phyloP scores from a whole-genome alignment of 2,329 filamentous ascomycete genomes.

The Sphaerulina musiva region DNA sequence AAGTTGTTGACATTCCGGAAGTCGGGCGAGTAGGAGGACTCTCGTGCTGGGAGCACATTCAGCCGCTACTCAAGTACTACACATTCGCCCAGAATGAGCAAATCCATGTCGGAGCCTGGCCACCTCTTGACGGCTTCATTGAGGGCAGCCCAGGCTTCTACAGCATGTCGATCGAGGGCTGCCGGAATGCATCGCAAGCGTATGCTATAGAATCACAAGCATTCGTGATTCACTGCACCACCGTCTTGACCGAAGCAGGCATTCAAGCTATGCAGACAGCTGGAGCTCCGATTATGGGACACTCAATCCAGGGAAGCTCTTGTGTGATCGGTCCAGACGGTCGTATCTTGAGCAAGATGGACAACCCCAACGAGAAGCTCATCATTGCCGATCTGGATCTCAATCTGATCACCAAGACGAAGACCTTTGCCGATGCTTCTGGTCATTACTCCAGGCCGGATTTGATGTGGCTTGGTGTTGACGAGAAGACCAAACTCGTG shows the following conservation, averaged over 20 bases:
- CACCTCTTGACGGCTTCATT: conserved; percentile 32
- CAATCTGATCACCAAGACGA: conserved; percentile 37
- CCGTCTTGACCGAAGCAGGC: conserved; percentile 43
- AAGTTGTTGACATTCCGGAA: conserved; percentile 31
- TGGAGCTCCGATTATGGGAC: conserved; percentile 38
- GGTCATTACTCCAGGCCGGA: conserved; percentile 50
- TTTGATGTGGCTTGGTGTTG: conserved; percentile 46
- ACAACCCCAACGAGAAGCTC: conserved; percentile 43
- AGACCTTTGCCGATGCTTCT: conserved; percentile 40
- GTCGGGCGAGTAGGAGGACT: conserved; percentile 35
- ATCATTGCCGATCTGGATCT: conserved; percentile 48
- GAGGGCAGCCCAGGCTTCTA: conserved; percentile 31
- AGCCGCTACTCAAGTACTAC: conserved; percentile 40
- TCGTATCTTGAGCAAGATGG: conserved; percentile 38
- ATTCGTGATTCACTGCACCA: conserved; percentile 51
- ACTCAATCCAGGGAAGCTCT: conserved; percentile 43
- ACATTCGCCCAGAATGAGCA: conserved; percentile 36
- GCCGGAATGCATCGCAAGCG: conserved; percentile 44
- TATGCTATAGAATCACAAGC: conserved; percentile 53
- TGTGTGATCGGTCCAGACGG: conserved; percentile 51
- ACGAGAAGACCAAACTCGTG: conserved; percentile 25
- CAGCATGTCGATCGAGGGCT: conserved; percentile 37
- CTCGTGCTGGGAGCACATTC: conserved; percentile 39
- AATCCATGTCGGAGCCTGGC: conserved; percentile 40
- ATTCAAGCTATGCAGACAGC: conserved; percentile 41